Conservation (phyloP, 495 filamentous ascomycete genomes). For the Lepidopterella palustris region DNA sequence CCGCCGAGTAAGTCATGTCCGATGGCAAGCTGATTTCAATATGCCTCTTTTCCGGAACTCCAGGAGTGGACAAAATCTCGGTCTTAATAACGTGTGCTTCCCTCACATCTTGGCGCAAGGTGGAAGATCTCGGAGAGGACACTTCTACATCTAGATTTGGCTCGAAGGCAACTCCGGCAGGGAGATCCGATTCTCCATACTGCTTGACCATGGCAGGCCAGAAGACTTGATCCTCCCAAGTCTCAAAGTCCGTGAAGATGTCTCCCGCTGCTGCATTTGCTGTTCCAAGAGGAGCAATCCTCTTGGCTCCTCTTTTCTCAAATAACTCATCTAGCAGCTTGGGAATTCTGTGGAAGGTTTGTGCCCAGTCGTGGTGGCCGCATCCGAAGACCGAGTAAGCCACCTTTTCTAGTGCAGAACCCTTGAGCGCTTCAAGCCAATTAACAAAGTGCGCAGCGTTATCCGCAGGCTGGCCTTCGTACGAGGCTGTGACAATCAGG, state of each 20-base stretch:
- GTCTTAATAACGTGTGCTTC: conserved; percentile 45
- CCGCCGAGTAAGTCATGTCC: conserved; percentile 60
- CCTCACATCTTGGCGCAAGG: conserved; percentile 57
- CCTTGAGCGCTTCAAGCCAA: conserved; percentile 55
- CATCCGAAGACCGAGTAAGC: conserved; percentile 62
- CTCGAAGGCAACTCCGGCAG: conserved; percentile 33
- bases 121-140: conserved; percentile 51
- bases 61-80: conserved; percentile 45
- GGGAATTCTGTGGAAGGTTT: conserved; percentile 68
- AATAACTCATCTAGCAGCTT: conserved; percentile 53
- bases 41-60: conserved; percentile 55
- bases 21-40: conserved; percentile 59
- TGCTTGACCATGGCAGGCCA: conserved; percentile 56
- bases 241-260: conserved; percentile 64
- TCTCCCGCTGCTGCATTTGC: conserved; percentile 56
- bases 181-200: conserved; percentile 30
- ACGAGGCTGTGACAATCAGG: conserved; percentile 62
- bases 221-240: conserved; percentile 46
- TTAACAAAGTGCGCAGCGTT: conserved; percentile 64
- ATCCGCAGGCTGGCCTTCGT: conserved; percentile 69
- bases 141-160: conserved; percentile 49
- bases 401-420: conserved; percentile 18
- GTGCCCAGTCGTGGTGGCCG: conserved; percentile 57
- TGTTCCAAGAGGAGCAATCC: conserved; percentile 50
- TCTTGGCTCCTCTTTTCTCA: conserved; percentile 25